Evolutionary conservation across 176 grass and related monocot species (phyloP), one percentile per base, ranked within the genome.

Genomic region (Ananas comosus): DNA sequence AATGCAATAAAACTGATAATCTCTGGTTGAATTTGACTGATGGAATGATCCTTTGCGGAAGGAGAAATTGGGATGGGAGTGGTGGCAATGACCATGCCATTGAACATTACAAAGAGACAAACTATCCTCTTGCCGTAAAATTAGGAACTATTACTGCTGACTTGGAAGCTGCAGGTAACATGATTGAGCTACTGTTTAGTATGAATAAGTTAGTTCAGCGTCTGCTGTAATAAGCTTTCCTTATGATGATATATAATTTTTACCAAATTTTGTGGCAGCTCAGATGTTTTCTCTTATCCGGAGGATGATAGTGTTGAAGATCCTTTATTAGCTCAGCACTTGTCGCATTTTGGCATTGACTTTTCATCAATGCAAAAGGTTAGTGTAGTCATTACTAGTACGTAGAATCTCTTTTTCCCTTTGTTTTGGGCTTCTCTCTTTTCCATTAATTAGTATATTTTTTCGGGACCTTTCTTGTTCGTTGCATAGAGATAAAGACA

Each of bases 291-390:
- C 80, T 99, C 94, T 69, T 99, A 99, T 70, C 89, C 94, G 10
- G 94, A 99, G 83, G 94, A 99, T 78, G 86, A 93, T 49, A 88
- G 89, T 50, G 82, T 99, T 79, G 94, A 93, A 74, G 90, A 99
- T 79, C 94, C 94, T 42, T 19, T 91, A 51, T 86, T 99, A 82
- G 94, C 94, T 88, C 89, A 99, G 75, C 94, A 99, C 57, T 76
- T 99, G 12, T 92, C 80, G 8, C 87, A 93, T 86, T 99, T 99
- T 54, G 94, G 94, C 67, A 99, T 99, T 1, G 84, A 99, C 79
- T 99, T 99, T 79, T 93, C 94, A 22, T 99, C 94, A 79, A 84
- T 99, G 51, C 94, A 91, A 87, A 99, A 99, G 89, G 94, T 93
- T 54, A 83, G 71, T 66, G 13, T 64, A 65, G 50, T 8, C 11